Evolutionary conservation across 1,139 yeast species (phyloP).

Genomic region (Blastobotrys serpentis): DNA sequence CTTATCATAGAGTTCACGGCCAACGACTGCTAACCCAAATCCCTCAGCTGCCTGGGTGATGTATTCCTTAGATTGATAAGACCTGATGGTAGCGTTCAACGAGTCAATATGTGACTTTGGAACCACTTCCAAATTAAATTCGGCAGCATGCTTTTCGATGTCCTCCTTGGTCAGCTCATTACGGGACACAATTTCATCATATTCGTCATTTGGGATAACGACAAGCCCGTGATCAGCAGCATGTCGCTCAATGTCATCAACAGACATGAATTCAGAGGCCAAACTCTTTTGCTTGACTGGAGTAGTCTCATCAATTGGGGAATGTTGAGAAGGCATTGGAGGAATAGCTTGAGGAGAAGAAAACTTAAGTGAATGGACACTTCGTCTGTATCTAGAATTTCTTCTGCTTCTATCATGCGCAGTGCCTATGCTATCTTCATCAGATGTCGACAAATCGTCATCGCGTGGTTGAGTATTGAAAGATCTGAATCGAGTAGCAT

Average conservation of each 20-base stretch:
- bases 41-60: conserved; percentile 39
- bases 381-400: conserved; percentile 18
- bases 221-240: conserved; percentile 52
- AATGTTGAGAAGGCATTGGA: conserved; percentile 17
- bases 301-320: conserved; percentile 20
- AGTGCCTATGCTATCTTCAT: conserved; percentile 15
- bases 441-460: conserved; percentile 14
- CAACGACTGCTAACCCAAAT: conserved; percentile 27
- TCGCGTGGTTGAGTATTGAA: conserved; percentile 5
- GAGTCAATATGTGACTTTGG: conserved; percentile 28
- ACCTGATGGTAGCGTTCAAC: conserved; percentile 18
- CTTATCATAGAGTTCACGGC: conserved; percentile 21
- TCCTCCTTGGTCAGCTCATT: conserved; percentile 17
- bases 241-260: conserved; percentile 46
- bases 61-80: conserved; percentile 29
- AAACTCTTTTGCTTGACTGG: conserved; percentile 25
- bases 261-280: conserved; percentile 37
- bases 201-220: conserved; percentile 50
- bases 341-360: conserved; percentile 14
- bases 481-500: conserved; percentile 19
- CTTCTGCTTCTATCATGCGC: conserved; percentile 12
- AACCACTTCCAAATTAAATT: conserved; percentile 32
- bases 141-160: conserved; percentile 16
- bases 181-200: conserved; percentile 34
- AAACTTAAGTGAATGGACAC: conserved; percentile 9